Conservation (phyloP, 2,329 filamentous ascomycete genomes). For the Xylaria sp. region DNA sequence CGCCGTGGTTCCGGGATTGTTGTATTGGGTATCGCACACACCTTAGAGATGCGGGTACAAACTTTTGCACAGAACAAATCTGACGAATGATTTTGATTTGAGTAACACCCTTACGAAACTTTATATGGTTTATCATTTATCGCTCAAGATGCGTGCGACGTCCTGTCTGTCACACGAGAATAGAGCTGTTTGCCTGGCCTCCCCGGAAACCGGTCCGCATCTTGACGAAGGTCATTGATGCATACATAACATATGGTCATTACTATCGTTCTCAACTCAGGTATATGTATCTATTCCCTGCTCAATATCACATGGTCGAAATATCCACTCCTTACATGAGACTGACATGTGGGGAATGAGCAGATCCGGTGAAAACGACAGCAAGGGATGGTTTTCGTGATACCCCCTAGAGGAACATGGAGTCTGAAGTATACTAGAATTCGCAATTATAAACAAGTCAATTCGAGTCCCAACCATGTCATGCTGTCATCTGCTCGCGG, state of each 20-base stretch:
- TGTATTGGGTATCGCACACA: neutral
- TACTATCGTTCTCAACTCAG: too few relatives aligned
- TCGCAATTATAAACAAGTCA: neutral
- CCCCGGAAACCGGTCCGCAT: neutral
- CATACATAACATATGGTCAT: neutral
- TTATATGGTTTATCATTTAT: neutral
- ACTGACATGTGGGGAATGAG: neutral
- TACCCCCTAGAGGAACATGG: neutral
- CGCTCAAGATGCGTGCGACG: neutral
- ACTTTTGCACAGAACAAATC: neutral
- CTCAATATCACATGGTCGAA: neutral
- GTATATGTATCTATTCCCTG: neutral
- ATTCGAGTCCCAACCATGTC: neutral
- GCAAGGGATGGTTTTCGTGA: conserved; percentile 1
- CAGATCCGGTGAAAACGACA: neutral
- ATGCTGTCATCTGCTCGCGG: neutral
- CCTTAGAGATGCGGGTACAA: too few relatives aligned
- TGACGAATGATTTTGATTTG: neutral
- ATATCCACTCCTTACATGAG: neutral
- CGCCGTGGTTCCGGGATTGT: neutral
- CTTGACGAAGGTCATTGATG: neutral
- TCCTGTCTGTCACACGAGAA: neutral
- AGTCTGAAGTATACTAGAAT: neutral
- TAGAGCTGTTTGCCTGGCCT: neutral
- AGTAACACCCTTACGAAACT: neutral